Percentiles rank a stretch among this genome's conserved stretches.
These are phyloP conservation scores for Cutaneotrichosporon sp. DNA, from an alignment of 1,284 basidiomycete species.

Conservation along the genomic window DNA sequence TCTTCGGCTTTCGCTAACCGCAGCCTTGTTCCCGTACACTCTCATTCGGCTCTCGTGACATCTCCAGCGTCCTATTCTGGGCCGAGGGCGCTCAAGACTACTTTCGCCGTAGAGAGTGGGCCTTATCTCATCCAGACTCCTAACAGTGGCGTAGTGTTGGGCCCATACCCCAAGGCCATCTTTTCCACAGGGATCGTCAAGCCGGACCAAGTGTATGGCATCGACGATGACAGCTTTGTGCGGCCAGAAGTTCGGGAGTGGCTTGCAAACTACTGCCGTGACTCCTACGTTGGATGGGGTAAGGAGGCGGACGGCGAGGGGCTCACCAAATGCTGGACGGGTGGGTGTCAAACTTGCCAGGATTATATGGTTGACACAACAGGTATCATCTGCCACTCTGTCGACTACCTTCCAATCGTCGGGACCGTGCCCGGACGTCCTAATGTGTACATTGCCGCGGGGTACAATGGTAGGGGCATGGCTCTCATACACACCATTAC, in stretches of 20 bases:
- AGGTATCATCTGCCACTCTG: constrained; percentile 25
- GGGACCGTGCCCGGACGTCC: constrained; percentile 21
- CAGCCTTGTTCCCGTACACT: constrained; percentile 26
- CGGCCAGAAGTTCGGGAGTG: constrained; percentile 3
- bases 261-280: constrained; percentile 13
- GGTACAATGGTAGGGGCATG: constrained; percentile 21
- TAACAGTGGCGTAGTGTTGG: constrained; percentile 24
- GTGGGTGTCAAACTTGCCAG: neutral
- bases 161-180: constrained; percentile 11
- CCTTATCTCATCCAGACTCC: constrained; percentile 31
- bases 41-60: constrained; percentile 25
- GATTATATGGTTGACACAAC: neutral
- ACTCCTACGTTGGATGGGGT: constrained; percentile 25
- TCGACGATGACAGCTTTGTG: constrained; percentile 20
- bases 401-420: constrained; percentile 30
- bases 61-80: constrained; percentile 24
- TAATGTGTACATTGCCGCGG: constrained; percentile 15
- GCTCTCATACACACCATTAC: constrained; percentile 23
- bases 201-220: constrained; percentile 1
- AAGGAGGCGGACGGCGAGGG: constrained; percentile 27
- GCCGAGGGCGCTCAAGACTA: constrained; percentile 8
- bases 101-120: constrained; percentile 25
- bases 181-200: neutral
- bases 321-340: constrained; percentile 24
- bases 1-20: neutral